phyloP scores from a whole-genome alignment of 306 rosid genomes.

The Lathyrus sativus region DNA sequence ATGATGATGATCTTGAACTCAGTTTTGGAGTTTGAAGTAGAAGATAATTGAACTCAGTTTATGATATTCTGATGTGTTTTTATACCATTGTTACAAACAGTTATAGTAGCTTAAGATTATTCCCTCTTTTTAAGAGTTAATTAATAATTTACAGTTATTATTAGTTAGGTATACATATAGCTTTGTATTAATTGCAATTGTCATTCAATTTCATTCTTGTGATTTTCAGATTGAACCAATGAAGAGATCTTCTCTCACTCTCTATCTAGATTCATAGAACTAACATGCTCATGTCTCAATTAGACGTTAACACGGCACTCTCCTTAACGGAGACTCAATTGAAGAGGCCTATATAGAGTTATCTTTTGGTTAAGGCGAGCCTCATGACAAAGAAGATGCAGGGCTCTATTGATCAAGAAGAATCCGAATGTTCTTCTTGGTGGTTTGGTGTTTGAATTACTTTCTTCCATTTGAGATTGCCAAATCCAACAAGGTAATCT shows the following conservation, averaged over 20 bases:
- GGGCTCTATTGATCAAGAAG: too few relatives aligned
- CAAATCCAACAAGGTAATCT: too few relatives aligned
- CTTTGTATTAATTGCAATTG: not conserved
- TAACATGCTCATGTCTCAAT: not conserved
- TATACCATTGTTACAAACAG: constrained; percentile 3
- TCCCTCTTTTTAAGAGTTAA: not conserved
- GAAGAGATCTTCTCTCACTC: not conserved
- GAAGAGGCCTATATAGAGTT: too few relatives aligned
- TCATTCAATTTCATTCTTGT: constrained; percentile 1
- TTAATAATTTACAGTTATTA: not conserved
- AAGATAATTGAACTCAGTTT: constrained; percentile 13
- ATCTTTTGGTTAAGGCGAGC: too few relatives aligned
- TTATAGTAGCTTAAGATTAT: not conserved
- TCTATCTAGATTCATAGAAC: not conserved
- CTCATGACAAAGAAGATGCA: too few relatives aligned
- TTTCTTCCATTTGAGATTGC: too few relatives aligned
- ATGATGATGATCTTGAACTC: constrained; percentile 33
- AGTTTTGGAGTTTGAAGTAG: constrained; percentile 57
- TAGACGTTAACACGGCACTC: too few relatives aligned
- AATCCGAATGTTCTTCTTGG: too few relatives aligned
- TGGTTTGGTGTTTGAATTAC: too few relatives aligned
- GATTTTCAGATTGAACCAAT: not conserved
- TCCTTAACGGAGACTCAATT: too few relatives aligned
- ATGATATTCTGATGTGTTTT: not conserved
- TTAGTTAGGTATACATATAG: not conserved